phyloP scores from a whole-genome alignment of 2,329 filamentous ascomycete genomes.

The Hypoxylon sp. region DNA sequence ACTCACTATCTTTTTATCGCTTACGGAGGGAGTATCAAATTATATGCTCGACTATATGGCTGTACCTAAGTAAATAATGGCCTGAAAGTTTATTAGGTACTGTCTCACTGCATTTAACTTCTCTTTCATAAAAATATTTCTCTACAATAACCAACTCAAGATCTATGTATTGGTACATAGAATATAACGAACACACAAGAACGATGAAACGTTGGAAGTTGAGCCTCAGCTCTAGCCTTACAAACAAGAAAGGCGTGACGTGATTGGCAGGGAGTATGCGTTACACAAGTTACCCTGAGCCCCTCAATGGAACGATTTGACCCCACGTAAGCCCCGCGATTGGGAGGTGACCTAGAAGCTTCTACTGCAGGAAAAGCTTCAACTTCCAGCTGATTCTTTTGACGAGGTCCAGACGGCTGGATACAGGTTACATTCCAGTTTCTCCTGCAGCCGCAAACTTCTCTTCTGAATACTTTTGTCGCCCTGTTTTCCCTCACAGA shows the following conservation, averaged over 20 bases:
- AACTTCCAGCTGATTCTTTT: constrained; percentile 30
- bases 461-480: not conserved
- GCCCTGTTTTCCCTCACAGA: not conserved
- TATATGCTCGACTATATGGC: too few relatives aligned
- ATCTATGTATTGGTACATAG: not conserved
- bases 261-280: constrained; percentile 20
- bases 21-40: too few relatives aligned
- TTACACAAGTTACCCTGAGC: not conserved
- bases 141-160: not conserved
- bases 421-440: constrained; percentile 30
- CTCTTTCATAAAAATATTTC: too few relatives aligned
- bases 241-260: not conserved
- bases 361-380: constrained; percentile 42
- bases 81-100: not conserved
- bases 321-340: constrained; percentile 39
- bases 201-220: constrained; percentile 8
- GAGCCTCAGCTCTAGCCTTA: constrained; percentile 21
- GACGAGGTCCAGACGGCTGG: constrained; percentile 13
- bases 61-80: too few relatives aligned
- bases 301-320: constrained; percentile 15
- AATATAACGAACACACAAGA: not conserved
- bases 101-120: too few relatives aligned
- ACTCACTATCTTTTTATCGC: too few relatives aligned
- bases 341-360: constrained; percentile 43
- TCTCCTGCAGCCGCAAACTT: constrained; percentile 25